Evolutionary conservation across 768 basidiomycete species (phyloP), one percentile per base, ranked within the genome.

Genomic region (Krasilnikovozyma curviuscula): DNA sequence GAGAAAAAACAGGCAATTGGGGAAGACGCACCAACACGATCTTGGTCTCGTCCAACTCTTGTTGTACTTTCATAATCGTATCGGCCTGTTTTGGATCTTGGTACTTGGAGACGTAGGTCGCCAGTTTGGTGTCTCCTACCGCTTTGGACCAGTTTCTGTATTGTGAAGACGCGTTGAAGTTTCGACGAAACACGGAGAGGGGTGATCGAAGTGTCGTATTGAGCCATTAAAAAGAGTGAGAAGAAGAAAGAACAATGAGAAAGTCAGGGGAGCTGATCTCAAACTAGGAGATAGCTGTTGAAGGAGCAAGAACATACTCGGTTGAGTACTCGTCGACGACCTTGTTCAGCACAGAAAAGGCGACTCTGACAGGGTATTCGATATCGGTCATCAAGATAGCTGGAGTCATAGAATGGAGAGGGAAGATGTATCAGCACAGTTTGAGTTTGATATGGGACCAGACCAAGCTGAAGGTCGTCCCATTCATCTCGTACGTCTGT

Each of bases 41-140:
- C 79, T 98, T 98, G 3, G 93, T 97, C 69, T 98, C 93, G 63
- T 98, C 93, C 45, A 98, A 67, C 63, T 98, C 93, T 61, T 86
- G 81, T 65, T 98, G 93, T 12, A 98, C 93, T 55, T 79, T 75
- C 89, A 97, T 91, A 61, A 98, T 95, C 18, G 83, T 80, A 31
- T 52, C 50, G 18, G 50, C 50, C 50, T 52, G 50, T 14, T 34
- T 41, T 1, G 50, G 50, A 27, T 52, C 50, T 46, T 52, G 50
- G 40, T 52, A 52, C 46, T 47, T 52, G 13, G 45, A 23, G n/a
- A 52, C 50, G 33, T 46, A 46, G 28, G 46, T 46, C 19, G 40
- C 50, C 7, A 52, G 46, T 46, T 47, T 47, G 40, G 33, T 31
- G 46, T 52, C 50, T 7, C 50, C 50, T 27, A 47, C 40, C 19